These are phyloP conservation scores for Choiromyces venosus DNA, from an alignment of 495 filamentous ascomycete genomes.

Conservation along the genomic window DNA sequence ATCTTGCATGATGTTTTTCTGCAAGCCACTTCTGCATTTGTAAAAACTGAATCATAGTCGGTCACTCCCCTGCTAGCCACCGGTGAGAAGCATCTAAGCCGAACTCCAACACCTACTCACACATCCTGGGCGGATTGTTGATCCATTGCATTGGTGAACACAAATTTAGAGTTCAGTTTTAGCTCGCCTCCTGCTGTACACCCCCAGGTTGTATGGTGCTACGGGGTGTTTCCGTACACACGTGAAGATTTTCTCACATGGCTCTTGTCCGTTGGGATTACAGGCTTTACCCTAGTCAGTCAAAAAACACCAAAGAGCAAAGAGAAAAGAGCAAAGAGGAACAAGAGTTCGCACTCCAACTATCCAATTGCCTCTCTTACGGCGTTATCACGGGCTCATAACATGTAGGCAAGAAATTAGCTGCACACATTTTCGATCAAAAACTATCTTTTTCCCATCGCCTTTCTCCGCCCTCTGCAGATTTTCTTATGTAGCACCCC, in stretches of 20 bases:
- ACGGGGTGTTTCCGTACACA: background rate
- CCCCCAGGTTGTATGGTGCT: background rate
- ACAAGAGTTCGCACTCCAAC: background rate
- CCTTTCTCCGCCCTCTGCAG: background rate
- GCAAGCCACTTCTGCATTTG: background rate
- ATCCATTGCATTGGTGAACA: background rate
- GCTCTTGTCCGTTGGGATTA: background rate
- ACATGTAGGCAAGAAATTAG: background rate
- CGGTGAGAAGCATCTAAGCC: background rate
- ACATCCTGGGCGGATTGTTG: background rate
- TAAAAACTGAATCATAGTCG: background rate
- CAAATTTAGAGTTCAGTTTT: background rate
- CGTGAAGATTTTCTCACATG: background rate
- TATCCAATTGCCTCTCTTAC: background rate
- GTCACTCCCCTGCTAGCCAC: background rate
- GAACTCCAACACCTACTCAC: too few species aligned
- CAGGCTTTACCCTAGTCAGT: background rate
- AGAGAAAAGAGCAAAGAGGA: background rate
- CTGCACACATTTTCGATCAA: background rate
- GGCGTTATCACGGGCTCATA: background rate
- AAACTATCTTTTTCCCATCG: background rate
- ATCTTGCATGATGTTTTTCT: background rate
- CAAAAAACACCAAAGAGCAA: background rate
- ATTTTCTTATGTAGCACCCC: background rate
- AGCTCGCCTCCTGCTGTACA: background rate